A percentile compares a stretch with the other conserved stretches of the same genome.
phyloP scores from a whole-genome alignment of 768 basidiomycete genomes.

The Russula ochroleuca region DNA sequence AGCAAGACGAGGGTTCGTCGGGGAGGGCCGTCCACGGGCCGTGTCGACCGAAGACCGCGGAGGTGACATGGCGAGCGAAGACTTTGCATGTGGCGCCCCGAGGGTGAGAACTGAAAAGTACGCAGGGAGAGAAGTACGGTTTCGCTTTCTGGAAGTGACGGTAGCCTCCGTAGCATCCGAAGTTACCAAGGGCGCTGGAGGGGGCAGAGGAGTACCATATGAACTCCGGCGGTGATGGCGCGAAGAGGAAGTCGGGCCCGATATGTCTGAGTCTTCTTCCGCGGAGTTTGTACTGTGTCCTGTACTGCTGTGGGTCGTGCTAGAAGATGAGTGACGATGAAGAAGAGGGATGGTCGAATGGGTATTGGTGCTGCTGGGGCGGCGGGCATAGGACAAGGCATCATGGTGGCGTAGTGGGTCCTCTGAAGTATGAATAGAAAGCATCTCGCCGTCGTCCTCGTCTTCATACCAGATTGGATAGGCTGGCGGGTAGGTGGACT shows the following conservation, averaged over 20 bases:
- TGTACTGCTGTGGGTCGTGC: slow-evolving; percentile 16
- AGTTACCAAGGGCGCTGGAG: slow-evolving; percentile 1
- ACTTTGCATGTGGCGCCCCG: slow-evolving; percentile 20
- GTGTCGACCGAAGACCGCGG: slow-evolving; percentile 25
- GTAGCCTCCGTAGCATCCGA: slow-evolving; percentile 14
- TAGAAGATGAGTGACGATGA: slow-evolving; percentile 24
- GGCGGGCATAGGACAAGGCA: slow-evolving; percentile 28
- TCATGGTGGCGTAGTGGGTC: slow-evolving; percentile 11
- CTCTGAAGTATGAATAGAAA: slow-evolving; percentile 7
- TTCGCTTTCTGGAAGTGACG: slow-evolving; percentile 19
- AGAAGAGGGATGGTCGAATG: slow-evolving; percentile 28
- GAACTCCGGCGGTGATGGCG: slow-evolving; percentile 19
- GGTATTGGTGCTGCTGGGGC: slow-evolving; percentile 29
- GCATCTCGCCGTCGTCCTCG: slow-evolving; percentile 20
- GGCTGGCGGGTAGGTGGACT: slow-evolving; percentile 15
- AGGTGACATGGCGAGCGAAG: slow-evolving; percentile 21
- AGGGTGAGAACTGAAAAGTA: slow-evolving; percentile 30
- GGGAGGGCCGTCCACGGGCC: slow-evolving; percentile 21
- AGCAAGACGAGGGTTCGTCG: slow-evolving; percentile 21
- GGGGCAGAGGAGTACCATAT: slow-evolving; percentile 13
- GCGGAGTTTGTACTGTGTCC: slow-evolving; percentile 18
- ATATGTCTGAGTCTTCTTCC: slow-evolving; percentile 18
- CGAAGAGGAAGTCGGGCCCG: slow-evolving; percentile 16
- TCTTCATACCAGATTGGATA: slow-evolving; percentile 26
- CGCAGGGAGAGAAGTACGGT: slow-evolving; percentile 29